These are phyloP conservation scores for Populus alba DNA, from an alignment of 345 rosid species.

Conservation along the genomic window DNA sequence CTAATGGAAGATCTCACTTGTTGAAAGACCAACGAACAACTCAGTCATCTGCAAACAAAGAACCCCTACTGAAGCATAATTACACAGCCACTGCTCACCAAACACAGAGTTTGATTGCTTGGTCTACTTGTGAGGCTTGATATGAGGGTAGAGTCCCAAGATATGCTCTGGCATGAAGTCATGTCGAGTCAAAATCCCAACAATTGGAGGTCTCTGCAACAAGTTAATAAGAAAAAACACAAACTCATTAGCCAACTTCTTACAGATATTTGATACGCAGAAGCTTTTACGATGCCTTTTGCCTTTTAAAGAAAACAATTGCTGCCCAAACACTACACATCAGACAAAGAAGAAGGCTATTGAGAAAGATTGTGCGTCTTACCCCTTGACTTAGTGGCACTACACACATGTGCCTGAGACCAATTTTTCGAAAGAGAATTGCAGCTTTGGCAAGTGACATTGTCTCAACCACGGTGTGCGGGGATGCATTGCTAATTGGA, in stretches of 20 bases:
- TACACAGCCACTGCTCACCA: too few species aligned
- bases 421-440: constrained; percentile 78
- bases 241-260: too few species aligned
- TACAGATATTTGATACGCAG: too few species aligned
- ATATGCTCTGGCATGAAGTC: constrained; percentile 93
- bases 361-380: constrained; percentile 13
- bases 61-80: too few species aligned
- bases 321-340: too few species aligned
- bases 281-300: not conserved
- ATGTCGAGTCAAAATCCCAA: constrained; percentile 87
- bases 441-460: constrained; percentile 85
- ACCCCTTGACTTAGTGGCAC: constrained; percentile 84
- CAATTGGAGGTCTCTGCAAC: constrained; percentile 83
- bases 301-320: not conserved
- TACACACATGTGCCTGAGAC: constrained; percentile 79
- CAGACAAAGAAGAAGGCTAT: too few species aligned
- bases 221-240: not conserved
- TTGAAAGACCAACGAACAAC: too few species aligned
- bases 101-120: not conserved
- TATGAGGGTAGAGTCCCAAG: constrained; percentile 61
- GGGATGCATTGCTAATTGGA: constrained; percentile 78
- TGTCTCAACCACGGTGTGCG: constrained; percentile 86
- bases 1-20: too few species aligned
- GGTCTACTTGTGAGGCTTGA: constrained; percentile 28
- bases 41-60: too few species aligned